These are phyloP conservation scores for Cucumis sativus DNA, from an alignment of 306 rosid species.

Conservation along the genomic window Cucumber_9930_V3 NC_026659.2:7182001-7182500, in stretches of 20 bases:
- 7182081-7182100: constrained; percentile 42
- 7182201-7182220: background rate
- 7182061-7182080: constrained; percentile 41
- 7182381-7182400: no score
- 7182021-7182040: constrained; percentile 67
- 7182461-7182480: no score
- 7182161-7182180: constrained; percentile 43
- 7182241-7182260: background rate
- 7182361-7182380: background rate
- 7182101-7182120: constrained; percentile 55
- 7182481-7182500: no score
- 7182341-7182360: background rate
- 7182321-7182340: background rate
- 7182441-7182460: no score
- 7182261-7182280: background rate
- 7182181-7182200: constrained; percentile 11
- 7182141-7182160: constrained; percentile 79
- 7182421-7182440: no score
- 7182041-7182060: constrained; percentile 66
- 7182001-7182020: constrained; percentile 76
- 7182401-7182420: no score
- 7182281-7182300: background rate
- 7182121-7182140: constrained; percentile 58
- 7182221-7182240: background rate
- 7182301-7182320: background rate